These are phyloP conservation scores for Cyclostephanos invisitatus DNA, from an alignment of 108 stramenopile species.

Conservation along the genomic window DNA sequence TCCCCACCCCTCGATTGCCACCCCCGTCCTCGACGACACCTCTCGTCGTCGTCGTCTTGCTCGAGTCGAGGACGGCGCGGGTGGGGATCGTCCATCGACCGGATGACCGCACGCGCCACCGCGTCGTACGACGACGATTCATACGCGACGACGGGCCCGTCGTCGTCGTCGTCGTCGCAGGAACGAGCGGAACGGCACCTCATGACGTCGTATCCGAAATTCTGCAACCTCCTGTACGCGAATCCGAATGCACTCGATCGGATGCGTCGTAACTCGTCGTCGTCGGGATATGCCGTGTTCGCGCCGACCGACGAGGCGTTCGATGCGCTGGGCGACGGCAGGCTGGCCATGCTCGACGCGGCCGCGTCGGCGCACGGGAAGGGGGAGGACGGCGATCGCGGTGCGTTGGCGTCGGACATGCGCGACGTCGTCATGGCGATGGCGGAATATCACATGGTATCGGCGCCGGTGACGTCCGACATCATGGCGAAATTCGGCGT, in stretches of 20 bases:
- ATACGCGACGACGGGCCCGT: too few relatives aligned
- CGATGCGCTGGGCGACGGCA: not conserved
- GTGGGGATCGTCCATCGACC: too few relatives aligned
- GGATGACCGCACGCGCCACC: too few relatives aligned
- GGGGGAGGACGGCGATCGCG: not conserved
- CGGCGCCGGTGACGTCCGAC: slow-evolving; percentile 18
- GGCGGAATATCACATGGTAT: slow-evolving; percentile 26
- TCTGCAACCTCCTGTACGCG: slow-evolving; percentile 15
- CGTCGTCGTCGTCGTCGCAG: not conserved
- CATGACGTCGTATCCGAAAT: slow-evolving; percentile 12
- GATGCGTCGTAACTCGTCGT: slow-evolving; percentile 22
- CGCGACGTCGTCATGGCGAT: slow-evolving; percentile 6
- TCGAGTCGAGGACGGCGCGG: too few relatives aligned
- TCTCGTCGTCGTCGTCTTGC: too few relatives aligned
- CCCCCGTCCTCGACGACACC: too few relatives aligned
- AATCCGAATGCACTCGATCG: slow-evolving; percentile 18
- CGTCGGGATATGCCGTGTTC: slow-evolving; percentile 20
- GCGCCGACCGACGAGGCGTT: slow-evolving; percentile 16
- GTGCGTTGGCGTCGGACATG: not conserved
- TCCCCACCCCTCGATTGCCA: too few relatives aligned
- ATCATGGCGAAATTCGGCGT: slow-evolving; percentile 16
- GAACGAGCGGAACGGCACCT: slow-evolving; percentile 19
- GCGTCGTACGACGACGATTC: not conserved
- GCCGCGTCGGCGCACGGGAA: not conserved
- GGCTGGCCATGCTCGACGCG: slow-evolving; percentile 2